These are phyloP conservation scores for Cudoniella acicularis DNA, from an alignment of 495 filamentous ascomycete genomes.

Conservation along the genomic window DNA sequence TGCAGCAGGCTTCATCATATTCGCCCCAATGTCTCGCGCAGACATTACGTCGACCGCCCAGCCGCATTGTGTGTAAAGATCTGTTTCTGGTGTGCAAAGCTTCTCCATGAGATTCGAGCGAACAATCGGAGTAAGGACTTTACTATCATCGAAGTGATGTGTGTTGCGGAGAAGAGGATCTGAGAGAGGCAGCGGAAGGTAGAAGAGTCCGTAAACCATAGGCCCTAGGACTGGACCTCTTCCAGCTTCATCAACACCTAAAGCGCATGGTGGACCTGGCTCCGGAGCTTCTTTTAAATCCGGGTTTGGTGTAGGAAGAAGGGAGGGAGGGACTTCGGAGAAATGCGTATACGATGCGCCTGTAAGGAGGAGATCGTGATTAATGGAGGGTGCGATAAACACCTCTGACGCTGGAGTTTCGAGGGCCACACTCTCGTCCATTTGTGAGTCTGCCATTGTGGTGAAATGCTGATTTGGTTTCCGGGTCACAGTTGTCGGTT, in stretches of 20 bases:
- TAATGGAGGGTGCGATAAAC: slow-evolving; percentile 80
- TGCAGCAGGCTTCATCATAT: slow-evolving; percentile 67
- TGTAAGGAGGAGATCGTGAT: slow-evolving; percentile 53
- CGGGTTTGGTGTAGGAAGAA: slow-evolving; percentile 43
- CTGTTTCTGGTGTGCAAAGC: slow-evolving; percentile 62
- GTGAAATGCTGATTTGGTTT: not conserved
- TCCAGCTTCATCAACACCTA: slow-evolving; percentile 95
- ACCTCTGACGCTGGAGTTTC: slow-evolving; percentile 54
- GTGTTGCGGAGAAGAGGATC: slow-evolving; percentile 66
- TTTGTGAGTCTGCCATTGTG: slow-evolving; percentile 43
- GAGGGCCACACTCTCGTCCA: slow-evolving; percentile 37
- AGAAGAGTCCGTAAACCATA: slow-evolving; percentile 95
- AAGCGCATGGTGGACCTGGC: slow-evolving; percentile 52
- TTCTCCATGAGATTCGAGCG: slow-evolving; percentile 72
- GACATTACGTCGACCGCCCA: slow-evolving; percentile 81
- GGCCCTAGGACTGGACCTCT: slow-evolving; percentile 92
- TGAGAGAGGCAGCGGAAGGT: slow-evolving; percentile 66
- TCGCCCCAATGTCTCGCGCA: slow-evolving; percentile 74
- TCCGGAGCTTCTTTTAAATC: slow-evolving; percentile 30
- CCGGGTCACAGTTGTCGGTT: slow-evolving; percentile 5
- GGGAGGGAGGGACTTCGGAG: slow-evolving; percentile 60
- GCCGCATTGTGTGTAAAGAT: slow-evolving; percentile 67
- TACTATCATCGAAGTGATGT: slow-evolving; percentile 89
- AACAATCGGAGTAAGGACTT: slow-evolving; percentile 71
- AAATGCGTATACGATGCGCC: slow-evolving; percentile 84